Percentiles rank a stretch among this genome's conserved stretches.
phyloP scores from a whole-genome alignment of 2,329 filamentous ascomycete genomes.

The Ophidiomyces ophidiicola region DNA sequence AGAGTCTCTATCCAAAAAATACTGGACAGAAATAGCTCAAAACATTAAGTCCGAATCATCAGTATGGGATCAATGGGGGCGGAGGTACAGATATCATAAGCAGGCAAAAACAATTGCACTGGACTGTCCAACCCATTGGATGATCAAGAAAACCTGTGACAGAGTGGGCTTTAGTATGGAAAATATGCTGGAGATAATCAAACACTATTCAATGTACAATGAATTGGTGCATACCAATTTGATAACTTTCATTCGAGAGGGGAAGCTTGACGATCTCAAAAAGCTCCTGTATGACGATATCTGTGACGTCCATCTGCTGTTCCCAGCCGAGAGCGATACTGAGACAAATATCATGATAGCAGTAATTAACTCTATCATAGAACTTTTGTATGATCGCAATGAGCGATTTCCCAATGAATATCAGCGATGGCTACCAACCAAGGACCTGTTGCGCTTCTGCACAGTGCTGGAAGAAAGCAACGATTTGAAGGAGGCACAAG shows the following conservation, averaged over 20 bases:
- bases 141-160: not conserved
- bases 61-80: no score
- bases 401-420: no score
- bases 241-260: not conserved
- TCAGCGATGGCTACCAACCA: no score
- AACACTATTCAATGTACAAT: not conserved
- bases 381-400: no score
- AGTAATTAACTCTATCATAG: not conserved
- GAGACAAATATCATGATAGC: not conserved
- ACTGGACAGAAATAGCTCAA: conserved; percentile 1
- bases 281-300: not conserved
- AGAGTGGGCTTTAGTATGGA: not conserved
- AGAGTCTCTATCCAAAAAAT: not conserved
- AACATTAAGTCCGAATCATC: no score
- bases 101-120: not conserved
- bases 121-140: not conserved
- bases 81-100: not conserved
- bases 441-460: no score
- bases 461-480: no score
- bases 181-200: not conserved
- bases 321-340: not conserved
- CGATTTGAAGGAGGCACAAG: no score
- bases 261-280: not conserved
- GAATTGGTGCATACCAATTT: not conserved
- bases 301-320: not conserved